Conservation (phyloP, 1,284 basidiomycete species). For the Porphyrellus sp. region DNA sequence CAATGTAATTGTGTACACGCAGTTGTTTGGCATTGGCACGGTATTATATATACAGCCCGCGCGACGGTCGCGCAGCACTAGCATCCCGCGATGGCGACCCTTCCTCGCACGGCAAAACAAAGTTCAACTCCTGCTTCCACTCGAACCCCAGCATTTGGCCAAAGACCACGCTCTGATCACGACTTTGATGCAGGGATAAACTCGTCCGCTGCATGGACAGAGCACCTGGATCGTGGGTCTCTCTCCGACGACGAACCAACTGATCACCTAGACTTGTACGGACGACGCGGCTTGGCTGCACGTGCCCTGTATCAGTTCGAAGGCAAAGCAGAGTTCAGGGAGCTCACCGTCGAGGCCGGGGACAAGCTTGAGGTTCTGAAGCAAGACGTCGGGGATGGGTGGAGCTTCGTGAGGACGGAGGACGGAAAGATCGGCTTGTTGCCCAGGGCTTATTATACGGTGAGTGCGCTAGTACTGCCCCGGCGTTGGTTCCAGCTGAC, state of each 20-base stretch:
- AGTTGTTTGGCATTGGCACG: slow-evolving; percentile 6
- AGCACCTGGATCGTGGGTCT: slow-evolving; percentile 46
- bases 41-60: slow-evolving; percentile 2
- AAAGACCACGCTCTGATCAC: slow-evolving; percentile 31
- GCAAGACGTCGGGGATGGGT: slow-evolving; percentile 67
- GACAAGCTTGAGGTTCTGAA: slow-evolving; percentile 63
- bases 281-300: slow-evolving; percentile 46
- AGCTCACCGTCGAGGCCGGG: slow-evolving; percentile 61
- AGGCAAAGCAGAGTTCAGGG: slow-evolving; percentile 69
- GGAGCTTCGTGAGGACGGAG: slow-evolving; percentile 62
- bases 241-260: slow-evolving; percentile 42
- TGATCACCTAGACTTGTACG: slow-evolving; percentile 37
- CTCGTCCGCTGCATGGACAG: slow-evolving; percentile 71
- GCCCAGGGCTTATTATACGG: slow-evolving; percentile 70
- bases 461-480: slow-evolving; percentile 32
- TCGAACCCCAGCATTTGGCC: slow-evolving; percentile 6
- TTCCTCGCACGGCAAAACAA: slow-evolving; percentile 29
- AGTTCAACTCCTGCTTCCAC: slow-evolving; percentile 6
- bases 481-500: slow-evolving; percentile 1
- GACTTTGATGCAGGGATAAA: slow-evolving; percentile 76
- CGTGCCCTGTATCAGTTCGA: slow-evolving; percentile 69
- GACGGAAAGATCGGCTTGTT: slow-evolving; percentile 64
- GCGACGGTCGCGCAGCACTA: background rate
- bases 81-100: slow-evolving; percentile 30
- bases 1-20: background rate